Conservation (phyloP, 352 stramenopile genomes). For the Achlya hypogyna region DNA sequence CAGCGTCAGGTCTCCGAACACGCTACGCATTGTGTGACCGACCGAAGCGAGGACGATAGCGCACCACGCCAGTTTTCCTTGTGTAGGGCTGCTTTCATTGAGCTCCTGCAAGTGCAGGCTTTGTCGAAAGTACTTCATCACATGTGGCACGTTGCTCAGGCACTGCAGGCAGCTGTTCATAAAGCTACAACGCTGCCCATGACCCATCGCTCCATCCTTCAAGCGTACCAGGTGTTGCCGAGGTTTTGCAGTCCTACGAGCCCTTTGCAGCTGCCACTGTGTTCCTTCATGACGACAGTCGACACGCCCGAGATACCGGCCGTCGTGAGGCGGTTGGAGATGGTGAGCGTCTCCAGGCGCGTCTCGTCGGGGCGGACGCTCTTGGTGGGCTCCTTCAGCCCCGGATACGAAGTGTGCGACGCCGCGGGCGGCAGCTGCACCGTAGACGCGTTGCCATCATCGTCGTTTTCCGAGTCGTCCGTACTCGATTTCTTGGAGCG, state of each 20-base stretch:
- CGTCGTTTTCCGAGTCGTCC: neutral
- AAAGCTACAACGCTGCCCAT: conserved; percentile 35
- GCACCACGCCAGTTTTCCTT: conserved; percentile 42
- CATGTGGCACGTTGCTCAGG: conserved; percentile 32
- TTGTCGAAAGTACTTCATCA: conserved; percentile 23
- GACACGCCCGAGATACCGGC: neutral
- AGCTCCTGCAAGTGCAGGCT: conserved; percentile 28
- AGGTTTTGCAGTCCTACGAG: conserved; percentile 66
- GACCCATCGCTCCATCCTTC: neutral
- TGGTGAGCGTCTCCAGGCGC: neutral
- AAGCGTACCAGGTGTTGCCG: conserved; percentile 61
- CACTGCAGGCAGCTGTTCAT: conserved; percentile 86
- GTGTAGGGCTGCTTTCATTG: conserved; percentile 47
- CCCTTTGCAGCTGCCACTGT: conserved; percentile 24
- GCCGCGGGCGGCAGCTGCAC: conserved; percentile 6
- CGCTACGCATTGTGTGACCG: conserved; percentile 20
- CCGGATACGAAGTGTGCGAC: neutral
- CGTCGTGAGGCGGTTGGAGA: neutral
- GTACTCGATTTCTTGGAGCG: neutral
- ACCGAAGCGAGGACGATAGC: neutral
- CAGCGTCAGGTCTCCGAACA: conserved; percentile 64
- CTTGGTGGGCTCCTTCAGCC: neutral
- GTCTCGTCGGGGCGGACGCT: neutral
- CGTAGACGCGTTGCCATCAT: conserved; percentile 1
- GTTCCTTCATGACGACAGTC: conserved; percentile 14